Evolutionary conservation across 2,329 filamentous ascomycete genomes (phyloP).

Genomic region (Penicillium nordicum): DNA sequence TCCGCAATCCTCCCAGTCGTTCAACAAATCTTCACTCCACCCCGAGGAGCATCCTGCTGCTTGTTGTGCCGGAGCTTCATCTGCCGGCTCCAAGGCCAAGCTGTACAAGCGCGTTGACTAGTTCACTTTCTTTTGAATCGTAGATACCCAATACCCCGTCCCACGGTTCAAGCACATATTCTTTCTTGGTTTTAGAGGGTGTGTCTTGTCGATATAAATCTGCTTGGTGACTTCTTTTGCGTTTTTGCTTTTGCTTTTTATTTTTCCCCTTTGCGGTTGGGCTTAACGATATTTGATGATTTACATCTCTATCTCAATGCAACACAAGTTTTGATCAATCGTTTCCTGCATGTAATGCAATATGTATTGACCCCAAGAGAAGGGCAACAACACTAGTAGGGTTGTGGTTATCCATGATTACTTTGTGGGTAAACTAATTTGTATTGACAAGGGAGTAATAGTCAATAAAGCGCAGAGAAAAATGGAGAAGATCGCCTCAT

Average conservation of each 20-base stretch:
- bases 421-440: neutral
- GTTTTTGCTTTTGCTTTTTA: neutral
- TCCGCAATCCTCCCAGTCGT: conserved; percentile 40
- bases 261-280: neutral
- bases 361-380: neutral
- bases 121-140: neutral
- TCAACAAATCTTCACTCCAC: conserved; percentile 43
- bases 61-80: conserved; percentile 18
- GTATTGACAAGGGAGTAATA: neutral
- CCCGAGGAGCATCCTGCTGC: conserved; percentile 16
- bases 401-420: neutral
- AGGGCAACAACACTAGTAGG: neutral
- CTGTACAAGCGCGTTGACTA: conserved; percentile 31
- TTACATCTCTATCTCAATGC: neutral
- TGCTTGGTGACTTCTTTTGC: neutral
- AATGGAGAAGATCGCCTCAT: neutral
- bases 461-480: neutral
- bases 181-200: neutral
- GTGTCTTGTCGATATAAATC: neutral
- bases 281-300: neutral
- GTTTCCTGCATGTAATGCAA: neutral
- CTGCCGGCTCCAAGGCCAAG: conserved; percentile 28
- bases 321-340: neutral
- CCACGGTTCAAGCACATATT: neutral
- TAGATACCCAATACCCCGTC: conserved; percentile 3